Conservation (phyloP, 1,284 basidiomycete species). For the Cryptococcus floricola region DNA sequence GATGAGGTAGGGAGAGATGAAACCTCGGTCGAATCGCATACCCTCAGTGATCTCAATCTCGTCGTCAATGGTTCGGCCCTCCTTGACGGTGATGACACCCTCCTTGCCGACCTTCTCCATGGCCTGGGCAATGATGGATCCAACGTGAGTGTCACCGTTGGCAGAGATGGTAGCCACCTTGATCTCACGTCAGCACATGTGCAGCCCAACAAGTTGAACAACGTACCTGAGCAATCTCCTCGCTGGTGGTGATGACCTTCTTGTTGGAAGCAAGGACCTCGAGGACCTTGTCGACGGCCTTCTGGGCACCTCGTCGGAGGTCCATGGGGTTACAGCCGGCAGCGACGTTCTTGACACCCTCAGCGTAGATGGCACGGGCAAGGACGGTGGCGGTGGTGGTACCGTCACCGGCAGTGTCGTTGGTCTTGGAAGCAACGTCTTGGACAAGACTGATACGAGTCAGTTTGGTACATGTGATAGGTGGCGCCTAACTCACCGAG, state of each 20-base stretch:
- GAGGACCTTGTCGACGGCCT: conserved; percentile 93
- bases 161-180: conserved; percentile 95
- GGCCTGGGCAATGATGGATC: conserved; percentile 94
- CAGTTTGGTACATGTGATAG: neutral
- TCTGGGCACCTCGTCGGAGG: conserved; percentile 91
- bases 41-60: conserved; percentile 99
- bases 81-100: conserved; percentile 99
- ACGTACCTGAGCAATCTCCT: conserved; percentile 83
- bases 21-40: conserved; percentile 99
- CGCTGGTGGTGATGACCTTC: conserved; percentile 91
- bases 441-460: conserved; percentile 70
- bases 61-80: conserved; percentile 95
- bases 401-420: conserved; percentile 96
- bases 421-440: conserved; percentile 94
- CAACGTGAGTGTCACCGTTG: conserved; percentile 92
- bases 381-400: conserved; percentile 97
- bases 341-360: conserved; percentile 99
- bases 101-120: conserved; percentile 99
- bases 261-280: conserved; percentile 85
- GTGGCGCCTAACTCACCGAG: conserved; percentile 61
- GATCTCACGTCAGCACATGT: neutral
- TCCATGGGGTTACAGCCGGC: conserved; percentile 99
- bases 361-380: conserved; percentile 93
- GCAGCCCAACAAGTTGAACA: neutral
- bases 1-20: conserved; percentile 98